Evolutionary conservation across 768 basidiomycete genomes (phyloP).

Genomic region (Sporobolomyces roseus): DNA sequence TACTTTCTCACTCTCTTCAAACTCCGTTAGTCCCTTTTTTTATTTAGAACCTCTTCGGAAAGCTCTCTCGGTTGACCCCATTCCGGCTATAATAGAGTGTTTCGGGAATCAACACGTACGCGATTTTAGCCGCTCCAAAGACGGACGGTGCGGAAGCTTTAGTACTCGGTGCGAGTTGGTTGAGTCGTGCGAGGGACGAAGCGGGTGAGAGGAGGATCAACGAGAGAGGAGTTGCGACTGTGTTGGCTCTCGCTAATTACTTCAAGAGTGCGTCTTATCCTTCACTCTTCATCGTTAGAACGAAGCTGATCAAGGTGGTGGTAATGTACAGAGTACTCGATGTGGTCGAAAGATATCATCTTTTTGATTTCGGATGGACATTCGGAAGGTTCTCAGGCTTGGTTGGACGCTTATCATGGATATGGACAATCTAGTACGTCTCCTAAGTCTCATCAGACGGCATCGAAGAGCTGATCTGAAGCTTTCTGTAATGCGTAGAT

Average conservation of each 20-base stretch:
- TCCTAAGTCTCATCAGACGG: too few relatives aligned
- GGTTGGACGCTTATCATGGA: constrained; percentile 78
- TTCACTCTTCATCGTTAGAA: neutral
- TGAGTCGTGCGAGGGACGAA: constrained; percentile 54
- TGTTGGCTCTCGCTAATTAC: constrained; percentile 77
- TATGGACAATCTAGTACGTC: constrained; percentile 61
- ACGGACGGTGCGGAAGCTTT: constrained; percentile 91
- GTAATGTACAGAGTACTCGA: constrained; percentile 61
- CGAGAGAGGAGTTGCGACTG: constrained; percentile 76
- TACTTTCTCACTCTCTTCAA: constrained; percentile 53
- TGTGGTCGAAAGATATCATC: constrained; percentile 92
- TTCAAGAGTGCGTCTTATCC: constrained; percentile 63
- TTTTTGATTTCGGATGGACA: constrained; percentile 85
- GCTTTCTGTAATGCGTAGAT: constrained; percentile 54
- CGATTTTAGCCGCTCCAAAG: constrained; percentile 73
- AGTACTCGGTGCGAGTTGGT: constrained; percentile 85
- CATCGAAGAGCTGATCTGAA: too few relatives aligned
- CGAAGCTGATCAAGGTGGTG: neutral
- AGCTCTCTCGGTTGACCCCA: neutral
- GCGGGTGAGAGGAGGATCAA: constrained; percentile 54
- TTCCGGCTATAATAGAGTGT: constrained; percentile 49
- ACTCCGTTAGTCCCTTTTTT: constrained; percentile 54
- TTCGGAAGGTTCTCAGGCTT: constrained; percentile 87
- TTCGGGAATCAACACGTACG: constrained; percentile 73
- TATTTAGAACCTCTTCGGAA: too few relatives aligned